These are phyloP conservation scores for Eucalyptus marginata DNA, from an alignment of 345 rosid genomes.

Conservation along the genomic window DNA sequence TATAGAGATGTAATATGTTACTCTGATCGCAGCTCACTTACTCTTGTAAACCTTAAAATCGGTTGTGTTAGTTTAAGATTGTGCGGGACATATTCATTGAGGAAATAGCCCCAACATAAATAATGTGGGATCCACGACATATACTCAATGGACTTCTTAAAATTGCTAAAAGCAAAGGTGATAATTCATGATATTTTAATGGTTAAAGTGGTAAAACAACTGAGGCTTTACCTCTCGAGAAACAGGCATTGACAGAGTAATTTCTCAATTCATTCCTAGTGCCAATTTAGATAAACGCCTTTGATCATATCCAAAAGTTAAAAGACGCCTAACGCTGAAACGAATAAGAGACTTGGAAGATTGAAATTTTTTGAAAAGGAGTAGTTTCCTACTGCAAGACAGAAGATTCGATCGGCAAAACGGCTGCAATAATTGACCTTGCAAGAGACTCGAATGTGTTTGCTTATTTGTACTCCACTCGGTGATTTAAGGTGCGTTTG, in stretches of 20 bases:
- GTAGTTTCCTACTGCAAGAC: not conserved
- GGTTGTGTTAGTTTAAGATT: not conserved
- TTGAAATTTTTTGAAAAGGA: not conserved
- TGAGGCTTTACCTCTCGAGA: not conserved
- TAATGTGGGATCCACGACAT: not conserved
- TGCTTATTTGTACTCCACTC: not conserved
- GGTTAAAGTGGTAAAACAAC: not conserved
- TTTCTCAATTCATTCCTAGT: not conserved
- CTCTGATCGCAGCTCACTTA: not conserved
- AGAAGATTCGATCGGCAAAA: not conserved
- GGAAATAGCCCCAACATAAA: not conserved
- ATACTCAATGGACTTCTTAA: not conserved
- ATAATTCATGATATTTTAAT: not conserved
- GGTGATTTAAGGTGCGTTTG: no score
- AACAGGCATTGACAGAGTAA: not conserved
- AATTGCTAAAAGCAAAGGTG: not conserved
- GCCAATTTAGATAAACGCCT: not conserved
- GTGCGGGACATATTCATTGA: not conserved
- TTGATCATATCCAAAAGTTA: not conserved
- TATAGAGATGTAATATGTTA: not conserved
- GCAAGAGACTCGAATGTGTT: not conserved
- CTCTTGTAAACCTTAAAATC: rapidly evolving
- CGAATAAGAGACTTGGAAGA: not conserved
- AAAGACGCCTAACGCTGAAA: not conserved
- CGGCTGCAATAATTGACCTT: not conserved